These are phyloP conservation scores for Backusella psychrophila DNA, from an alignment of 192 early-diverging fungal species.

Conservation along the genomic window DNA sequence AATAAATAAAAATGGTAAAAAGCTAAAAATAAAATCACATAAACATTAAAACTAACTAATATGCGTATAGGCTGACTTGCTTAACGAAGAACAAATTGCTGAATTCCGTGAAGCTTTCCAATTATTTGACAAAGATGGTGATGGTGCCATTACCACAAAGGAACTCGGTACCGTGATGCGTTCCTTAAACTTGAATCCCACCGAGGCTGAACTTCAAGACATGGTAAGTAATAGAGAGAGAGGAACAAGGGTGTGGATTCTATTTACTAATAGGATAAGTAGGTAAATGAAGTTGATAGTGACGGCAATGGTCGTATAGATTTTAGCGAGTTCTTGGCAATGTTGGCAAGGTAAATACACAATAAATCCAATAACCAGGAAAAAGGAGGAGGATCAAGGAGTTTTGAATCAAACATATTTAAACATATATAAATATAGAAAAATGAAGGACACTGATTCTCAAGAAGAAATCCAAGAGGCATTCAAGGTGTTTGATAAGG, in stretches of 20 bases:
- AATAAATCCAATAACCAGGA: background rate
- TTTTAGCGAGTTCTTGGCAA: slow-evolving; percentile 91
- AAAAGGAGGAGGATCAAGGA: background rate
- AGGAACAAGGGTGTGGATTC: background rate
- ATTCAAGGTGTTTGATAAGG: slow-evolving; percentile 95
- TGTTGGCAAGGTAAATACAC: slow-evolving; percentile 72
- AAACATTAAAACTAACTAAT: background rate
- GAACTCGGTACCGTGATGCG: slow-evolving; percentile 95
- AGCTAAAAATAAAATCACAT: background rate
- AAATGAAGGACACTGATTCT: slow-evolving; percentile 79
- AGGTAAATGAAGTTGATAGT: slow-evolving; percentile 89
- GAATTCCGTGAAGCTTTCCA: slow-evolving; percentile 81
- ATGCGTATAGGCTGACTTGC: slow-evolving; percentile 70
- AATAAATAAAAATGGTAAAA: background rate
- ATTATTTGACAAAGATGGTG: slow-evolving; percentile 93
- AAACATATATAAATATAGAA: slow-evolving; percentile 32
- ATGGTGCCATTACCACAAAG: slow-evolving; percentile 86
- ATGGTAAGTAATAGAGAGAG: slow-evolving; percentile 46
- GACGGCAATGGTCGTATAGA: slow-evolving; percentile 94
- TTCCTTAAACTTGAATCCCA: slow-evolving; percentile 89
- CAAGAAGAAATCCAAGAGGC: slow-evolving; percentile 92
- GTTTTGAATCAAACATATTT: background rate
- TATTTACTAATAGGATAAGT: background rate
- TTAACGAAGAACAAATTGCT: slow-evolving; percentile 85
- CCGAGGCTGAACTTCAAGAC: slow-evolving; percentile 90